Percentiles rank a stretch among this genome's conserved stretches.
phyloP scores from a whole-genome alignment of 805 yeast species.

The Starmerella roubikii region DNA sequence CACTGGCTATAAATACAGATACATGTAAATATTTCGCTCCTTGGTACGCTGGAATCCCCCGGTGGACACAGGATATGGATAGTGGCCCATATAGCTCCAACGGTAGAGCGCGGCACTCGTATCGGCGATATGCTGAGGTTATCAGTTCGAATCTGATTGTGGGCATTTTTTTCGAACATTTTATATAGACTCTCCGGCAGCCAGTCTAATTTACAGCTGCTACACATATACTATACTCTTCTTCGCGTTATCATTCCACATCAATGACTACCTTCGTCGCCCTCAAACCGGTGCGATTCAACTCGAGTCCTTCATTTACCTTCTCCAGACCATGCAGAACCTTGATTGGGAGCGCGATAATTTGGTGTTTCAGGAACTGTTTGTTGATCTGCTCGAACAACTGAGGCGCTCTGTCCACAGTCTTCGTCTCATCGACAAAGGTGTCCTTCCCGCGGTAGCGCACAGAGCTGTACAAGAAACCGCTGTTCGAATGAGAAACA shows the following conservation, averaged over 20 bases:
- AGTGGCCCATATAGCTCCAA: too few relatives aligned
- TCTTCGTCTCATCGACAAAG: slow-evolving; percentile 7
- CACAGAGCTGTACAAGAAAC: slow-evolving; percentile 13
- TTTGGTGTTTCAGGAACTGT: slow-evolving; percentile 8
- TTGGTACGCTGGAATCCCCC: too few relatives aligned
- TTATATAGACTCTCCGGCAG: too few relatives aligned
- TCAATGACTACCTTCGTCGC: slow-evolving; percentile 21
- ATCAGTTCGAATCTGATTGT: too few relatives aligned
- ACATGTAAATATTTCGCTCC: too few relatives aligned
- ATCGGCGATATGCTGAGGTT: too few relatives aligned
- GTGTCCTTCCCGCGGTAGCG: slow-evolving; percentile 17
- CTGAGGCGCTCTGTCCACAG: slow-evolving; percentile 5
- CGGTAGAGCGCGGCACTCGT: too few relatives aligned
- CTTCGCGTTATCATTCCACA: neutral
- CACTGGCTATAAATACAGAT: too few relatives aligned
- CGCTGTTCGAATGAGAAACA: slow-evolving; percentile 12
- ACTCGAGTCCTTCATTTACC: slow-evolving; percentile 17
- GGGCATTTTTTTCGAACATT: too few relatives aligned
- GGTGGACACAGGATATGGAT: too few relatives aligned
- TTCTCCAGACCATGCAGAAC: slow-evolving; percentile 21
- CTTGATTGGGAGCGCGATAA: slow-evolving; percentile 13
- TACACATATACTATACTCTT: too few relatives aligned
- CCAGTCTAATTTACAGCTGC: too few relatives aligned
- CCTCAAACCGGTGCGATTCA: slow-evolving; percentile 18
- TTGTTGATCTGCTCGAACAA: slow-evolving; percentile 9